Evolutionary conservation across 228 moss, liverwort and hornwort genomes (phyloP), one percentile per base, ranked within the genome.

Genomic region (Sphagnum magellanicum): DNA sequence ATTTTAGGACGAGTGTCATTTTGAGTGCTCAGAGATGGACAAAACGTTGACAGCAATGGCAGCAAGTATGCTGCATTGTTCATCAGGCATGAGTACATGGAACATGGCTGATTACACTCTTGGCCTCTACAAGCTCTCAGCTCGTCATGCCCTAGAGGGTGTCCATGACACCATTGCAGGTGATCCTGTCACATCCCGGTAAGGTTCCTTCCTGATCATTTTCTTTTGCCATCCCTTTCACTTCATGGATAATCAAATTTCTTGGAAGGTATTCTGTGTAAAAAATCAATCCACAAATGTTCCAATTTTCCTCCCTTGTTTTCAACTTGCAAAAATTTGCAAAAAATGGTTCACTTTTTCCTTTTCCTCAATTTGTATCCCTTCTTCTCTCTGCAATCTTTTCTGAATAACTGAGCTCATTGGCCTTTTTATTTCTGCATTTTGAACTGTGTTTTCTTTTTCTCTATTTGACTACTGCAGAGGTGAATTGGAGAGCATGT

Each of bases 31-130:
- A 32, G 32, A 3, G 32, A 86, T 85, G 85, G 85, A 85, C 66
- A 74, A 81, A 55, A 73, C 81, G n/a, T 67, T 81, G 10, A 81
- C 79, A 50, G 79, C 85, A 4, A 75, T 85, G 81, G 85, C 81
- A 47, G 85, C 85, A 53, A 85, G 85, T 60, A 73, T 85, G 59
- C 60, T 81, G 78, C 85, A 95, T 75, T 87, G 90, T 67, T 61
- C 90, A 0, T 81, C 88, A 1, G 92, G 94, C 15, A 92, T 95
- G 94, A 88, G 88, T 80, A 76, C 78, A 64, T 95, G 94, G 94
- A 84, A 88, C 70, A 64, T 91, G 76, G 85, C 94, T 15, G 94
- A 95, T 63, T 70, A 88, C 46, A 95, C 94, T 9, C n/a, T 95
- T 65, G 94, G 94, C 15, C 76, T 95, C 13, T 92, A 87, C 70